Conservation (phyloP, 1,284 basidiomycete species). For the Takashimella koratensis region DNA sequence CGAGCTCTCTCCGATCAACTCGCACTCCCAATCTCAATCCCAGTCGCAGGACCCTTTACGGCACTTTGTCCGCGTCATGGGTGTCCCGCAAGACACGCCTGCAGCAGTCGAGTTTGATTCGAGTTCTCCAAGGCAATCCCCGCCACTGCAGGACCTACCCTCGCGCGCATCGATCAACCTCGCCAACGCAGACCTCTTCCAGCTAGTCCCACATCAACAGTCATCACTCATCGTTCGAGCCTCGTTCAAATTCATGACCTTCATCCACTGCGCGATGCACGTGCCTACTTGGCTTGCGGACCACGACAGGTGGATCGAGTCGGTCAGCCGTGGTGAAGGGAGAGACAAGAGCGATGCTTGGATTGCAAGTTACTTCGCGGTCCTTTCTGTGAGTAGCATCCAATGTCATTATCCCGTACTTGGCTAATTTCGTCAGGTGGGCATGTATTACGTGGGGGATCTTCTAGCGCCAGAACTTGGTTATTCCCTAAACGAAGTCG, state of each 20-base stretch:
- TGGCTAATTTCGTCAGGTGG: too few species aligned
- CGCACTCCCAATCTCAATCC: background rate
- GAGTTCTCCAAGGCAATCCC: background rate
- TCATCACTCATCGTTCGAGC: constrained; percentile 19
- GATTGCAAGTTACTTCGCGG: constrained; percentile 1
- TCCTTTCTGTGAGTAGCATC: background rate
- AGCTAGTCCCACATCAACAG: constrained; percentile 15
- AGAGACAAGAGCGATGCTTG: constrained; percentile 19
- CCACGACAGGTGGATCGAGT: constrained; percentile 27
- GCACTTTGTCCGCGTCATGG: constrained; percentile 20
- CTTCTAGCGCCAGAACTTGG: constrained; percentile 18
- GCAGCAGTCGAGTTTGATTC: background rate
- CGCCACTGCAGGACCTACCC: constrained; percentile 13
- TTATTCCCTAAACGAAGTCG: constrained; percentile 13
- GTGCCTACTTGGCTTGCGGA: constrained; percentile 22
- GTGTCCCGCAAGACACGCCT: constrained; percentile 4
- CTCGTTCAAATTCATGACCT: constrained; percentile 18
- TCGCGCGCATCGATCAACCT: constrained; percentile 19
- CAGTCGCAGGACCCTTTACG: background rate
- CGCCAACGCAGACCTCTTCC: constrained; percentile 21
- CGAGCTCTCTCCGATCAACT: background rate
- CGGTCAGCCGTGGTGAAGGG: constrained; percentile 13
- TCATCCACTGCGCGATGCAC: constrained; percentile 27
- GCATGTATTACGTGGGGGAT: constrained; percentile 21
- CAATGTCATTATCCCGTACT: too few species aligned